Evolutionary conservation across 768 basidiomycete genomes (phyloP), one percentile per base, ranked within the genome.

Genomic region (Lentinus tigrinus): DNA sequence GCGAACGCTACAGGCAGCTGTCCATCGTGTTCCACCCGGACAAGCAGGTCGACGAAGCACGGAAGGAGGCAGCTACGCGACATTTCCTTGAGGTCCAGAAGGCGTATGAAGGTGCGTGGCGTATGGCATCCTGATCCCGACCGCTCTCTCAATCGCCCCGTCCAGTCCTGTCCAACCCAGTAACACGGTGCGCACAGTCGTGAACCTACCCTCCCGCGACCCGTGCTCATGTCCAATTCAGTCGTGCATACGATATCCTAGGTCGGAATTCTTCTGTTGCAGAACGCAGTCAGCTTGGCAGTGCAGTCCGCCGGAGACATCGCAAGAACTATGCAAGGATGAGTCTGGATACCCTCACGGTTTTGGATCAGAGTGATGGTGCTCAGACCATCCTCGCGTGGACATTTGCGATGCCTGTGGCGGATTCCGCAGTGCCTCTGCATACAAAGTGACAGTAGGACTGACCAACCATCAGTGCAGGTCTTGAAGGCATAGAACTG

Each of bases 11-110:
- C 70, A 77, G 82, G 40, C 69, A 82, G 5, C 71, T 94, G 26
- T 93, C 92, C 4, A 79, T 93, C 27, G 74, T 88, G 19, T 92
- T 90, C 62, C 93, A 96, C 64, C 93, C 93, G 0, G 93, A 96
- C 78, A 88, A 87, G 67, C 89, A 93, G 58, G 79, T 77, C 21
- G 82, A 84, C 66, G 80, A 82, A 52, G 69, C 70, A 17, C 72
- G 78, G 58, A 85, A 82, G 66, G 78, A 74, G 48, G 78, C 82
- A 1, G 91, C 93, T 0, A 81, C 84, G 24, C 77, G 79, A 31
- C 81, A 81, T 49, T 93, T 94, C 61, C 77, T 88, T 17, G 84
- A 87, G 69, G 80, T 95, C 21, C 90, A 93, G 62, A 87, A 87
- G 62, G 91, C 93, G 13, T 93, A 93, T 69, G 85, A 93, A 81